Base-by-base conservation (phyloP, 2,329 filamentous ascomycete species). In the Tothia fuscella region DNA sequence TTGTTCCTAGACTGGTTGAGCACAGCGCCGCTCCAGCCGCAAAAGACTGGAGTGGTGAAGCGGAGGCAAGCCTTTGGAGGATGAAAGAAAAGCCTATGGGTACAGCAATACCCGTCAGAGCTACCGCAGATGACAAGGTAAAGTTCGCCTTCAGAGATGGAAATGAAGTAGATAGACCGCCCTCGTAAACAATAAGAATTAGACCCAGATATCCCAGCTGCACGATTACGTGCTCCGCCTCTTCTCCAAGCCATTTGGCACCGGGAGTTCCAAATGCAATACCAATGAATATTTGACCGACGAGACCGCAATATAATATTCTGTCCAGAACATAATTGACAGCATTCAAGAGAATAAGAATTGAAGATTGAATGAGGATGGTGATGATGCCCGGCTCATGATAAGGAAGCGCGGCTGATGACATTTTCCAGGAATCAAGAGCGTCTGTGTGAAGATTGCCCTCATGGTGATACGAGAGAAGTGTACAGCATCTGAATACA, bases 1-100 rank as follows among this genome's bases (percentile, higher is more conserved):
- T 80, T 0, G 82, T 88, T 4, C 82, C 82, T 0, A 88, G 63
- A 43, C 77, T 82, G 1, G 82, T 89, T 1, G 80, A 80, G 50
- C 78, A 84, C 0, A 88, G 62, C 0, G 82, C 76, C 2, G 82
- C 80, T 6, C 82, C 82, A 0, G 81, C 76, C 2, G 80, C 73
- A 51, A 88, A 89, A 0, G 74, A 72, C 52, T 86, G 77, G 0
- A 82, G 50, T 0, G 64, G 58, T 1, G 67, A 68, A 0, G 75
- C 70, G 13, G 63, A 54, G 2, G 69, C 57, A 3, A 82, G 54
- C 0, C 59, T 55, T 10, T 59, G 61, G 1, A 84, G 64, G 2
- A 70, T 52, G 48, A 82, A 87, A 0, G 80, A 83, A 0, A 86
- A 56, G 0, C 59, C 76, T 24, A 87, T 78, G 0, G 82, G 81